Evolutionary conservation across 73 alveolate species (phyloP).

Genomic region (Strombidium stylifer): DNA sequence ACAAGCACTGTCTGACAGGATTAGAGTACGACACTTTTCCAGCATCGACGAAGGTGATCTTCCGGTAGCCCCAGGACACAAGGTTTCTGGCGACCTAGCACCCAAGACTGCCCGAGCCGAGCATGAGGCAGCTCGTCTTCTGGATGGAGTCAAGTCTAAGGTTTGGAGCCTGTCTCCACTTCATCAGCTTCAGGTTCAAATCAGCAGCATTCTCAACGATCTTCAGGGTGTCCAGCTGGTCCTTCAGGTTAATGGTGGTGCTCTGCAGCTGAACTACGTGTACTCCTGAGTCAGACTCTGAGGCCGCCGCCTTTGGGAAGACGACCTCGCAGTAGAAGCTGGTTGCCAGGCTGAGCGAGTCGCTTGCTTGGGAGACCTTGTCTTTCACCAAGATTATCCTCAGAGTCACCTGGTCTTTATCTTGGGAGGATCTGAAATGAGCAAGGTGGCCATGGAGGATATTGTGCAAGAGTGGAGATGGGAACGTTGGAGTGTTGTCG

Average conservation of each 20-base stretch:
- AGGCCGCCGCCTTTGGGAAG: background rate
- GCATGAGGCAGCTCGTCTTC: conserved; percentile 70
- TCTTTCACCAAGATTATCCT: conserved; percentile 28
- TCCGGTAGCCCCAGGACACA: conserved; percentile 96
- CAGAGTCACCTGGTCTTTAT: background rate
- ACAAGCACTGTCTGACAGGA: conserved; percentile 97
- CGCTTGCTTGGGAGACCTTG: conserved; percentile 15
- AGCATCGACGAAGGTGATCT: conserved; percentile 94
- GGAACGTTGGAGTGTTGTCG: conserved; percentile 53
- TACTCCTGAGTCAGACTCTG: conserved; percentile 1
- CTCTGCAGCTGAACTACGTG: conserved; percentile 17
- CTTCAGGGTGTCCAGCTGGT: conserved; percentile 69
- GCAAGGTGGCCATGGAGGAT: background rate
- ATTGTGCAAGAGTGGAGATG: conserved; percentile 25
- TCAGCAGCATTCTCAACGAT: conserved; percentile 94
- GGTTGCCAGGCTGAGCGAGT: conserved; percentile 9
- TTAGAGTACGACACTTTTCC: conserved; percentile 94
- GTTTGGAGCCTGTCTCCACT: conserved; percentile 97
- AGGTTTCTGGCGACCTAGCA: conserved; percentile 92
- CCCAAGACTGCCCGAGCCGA: conserved; percentile 98
- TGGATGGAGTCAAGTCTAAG: conserved; percentile 78
- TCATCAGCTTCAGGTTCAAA: conserved; percentile 95
- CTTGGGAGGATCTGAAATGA: background rate
- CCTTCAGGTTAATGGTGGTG: conserved; percentile 61
- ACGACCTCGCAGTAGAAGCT: conserved; percentile 38